A percentile compares a stretch with the other conserved stretches of the same genome.
Conservation (phyloP, 352 stramenopile genomes). For the Phytophthora europaea region DNA sequence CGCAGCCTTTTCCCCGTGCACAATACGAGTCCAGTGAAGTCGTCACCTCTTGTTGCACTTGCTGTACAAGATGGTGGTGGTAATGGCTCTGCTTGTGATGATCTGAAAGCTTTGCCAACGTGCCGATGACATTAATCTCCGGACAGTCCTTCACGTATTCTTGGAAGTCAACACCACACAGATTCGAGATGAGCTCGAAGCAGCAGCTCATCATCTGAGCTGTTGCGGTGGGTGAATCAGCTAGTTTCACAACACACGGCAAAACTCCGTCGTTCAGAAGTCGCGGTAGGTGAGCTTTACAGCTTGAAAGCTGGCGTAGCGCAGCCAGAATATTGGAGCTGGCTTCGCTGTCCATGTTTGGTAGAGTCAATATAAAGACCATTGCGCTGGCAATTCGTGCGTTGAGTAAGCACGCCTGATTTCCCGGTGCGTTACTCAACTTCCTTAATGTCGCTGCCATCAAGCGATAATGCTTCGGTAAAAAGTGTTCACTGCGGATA, state of each 20-base stretch:
- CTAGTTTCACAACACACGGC: slow-evolving; percentile 58
- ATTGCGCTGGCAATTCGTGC: slow-evolving; percentile 55
- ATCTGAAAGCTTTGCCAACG: slow-evolving; percentile 77
- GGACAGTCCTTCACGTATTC: slow-evolving; percentile 40
- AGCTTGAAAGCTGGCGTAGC: slow-evolving; percentile 61
- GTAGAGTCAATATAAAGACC: slow-evolving; percentile 55
- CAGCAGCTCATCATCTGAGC: slow-evolving; percentile 56
- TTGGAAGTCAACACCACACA: slow-evolving; percentile 73
- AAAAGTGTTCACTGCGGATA: slow-evolving; percentile 51
- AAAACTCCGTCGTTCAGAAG: slow-evolving; percentile 69
- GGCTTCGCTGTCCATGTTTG: slow-evolving; percentile 39
- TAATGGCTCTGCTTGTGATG: slow-evolving; percentile 33
- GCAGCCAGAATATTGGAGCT: slow-evolving; percentile 62
- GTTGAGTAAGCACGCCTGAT: slow-evolving; percentile 59
- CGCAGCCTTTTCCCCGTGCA: slow-evolving; percentile 46
- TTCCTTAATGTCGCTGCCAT: slow-evolving; percentile 67
- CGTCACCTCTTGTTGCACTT: slow-evolving; percentile 13
- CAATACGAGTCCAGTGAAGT: slow-evolving; percentile 48
- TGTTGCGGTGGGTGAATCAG: slow-evolving; percentile 37
- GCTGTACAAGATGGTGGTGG: slow-evolving; percentile 10
- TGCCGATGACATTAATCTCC: slow-evolving; percentile 80
- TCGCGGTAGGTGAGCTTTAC: slow-evolving; percentile 44
- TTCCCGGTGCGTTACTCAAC: slow-evolving; percentile 71
- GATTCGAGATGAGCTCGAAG: slow-evolving; percentile 82
- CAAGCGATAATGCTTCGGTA: slow-evolving; percentile 48